These are phyloP conservation scores for Cylindrodendrum hubeiense DNA, from an alignment of 2,329 filamentous ascomycete genomes.

Conservation along the genomic window DNA sequence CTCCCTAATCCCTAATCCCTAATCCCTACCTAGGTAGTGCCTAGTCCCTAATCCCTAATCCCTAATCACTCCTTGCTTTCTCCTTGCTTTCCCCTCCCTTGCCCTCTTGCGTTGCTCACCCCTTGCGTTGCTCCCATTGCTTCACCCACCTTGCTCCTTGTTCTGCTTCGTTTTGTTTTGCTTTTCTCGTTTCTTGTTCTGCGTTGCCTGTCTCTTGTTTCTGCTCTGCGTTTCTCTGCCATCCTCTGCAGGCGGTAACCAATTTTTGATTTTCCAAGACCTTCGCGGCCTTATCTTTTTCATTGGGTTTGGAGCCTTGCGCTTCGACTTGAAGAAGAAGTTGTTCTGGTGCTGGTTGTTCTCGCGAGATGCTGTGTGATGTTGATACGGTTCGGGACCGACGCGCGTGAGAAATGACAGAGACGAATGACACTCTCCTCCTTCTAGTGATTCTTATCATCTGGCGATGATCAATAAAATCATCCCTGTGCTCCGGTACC, in stretches of 20 bases:
- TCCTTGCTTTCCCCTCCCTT: too few relatives aligned
- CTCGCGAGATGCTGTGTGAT: not conserved
- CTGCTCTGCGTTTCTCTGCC: not conserved
- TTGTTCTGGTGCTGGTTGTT: not conserved
- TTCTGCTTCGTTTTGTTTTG: too few relatives aligned
- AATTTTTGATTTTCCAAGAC: constrained; percentile 28
- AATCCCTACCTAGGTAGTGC: too few relatives aligned
- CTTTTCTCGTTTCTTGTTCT: too few relatives aligned
- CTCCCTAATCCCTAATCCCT: too few relatives aligned
- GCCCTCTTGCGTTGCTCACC: too few relatives aligned
- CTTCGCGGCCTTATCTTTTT: constrained; percentile 28
- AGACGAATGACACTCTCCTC: not conserved
- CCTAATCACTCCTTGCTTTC: too few relatives aligned
- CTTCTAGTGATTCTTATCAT: not conserved
- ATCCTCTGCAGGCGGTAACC: not conserved
- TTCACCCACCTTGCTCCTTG: too few relatives aligned
- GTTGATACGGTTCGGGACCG: not conserved
- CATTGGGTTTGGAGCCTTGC: constrained; percentile 33
- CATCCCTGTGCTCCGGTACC: too few relatives aligned
- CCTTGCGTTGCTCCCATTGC: too few relatives aligned
- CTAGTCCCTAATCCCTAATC: too few relatives aligned
- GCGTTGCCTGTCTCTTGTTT: not conserved
- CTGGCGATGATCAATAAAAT: not conserved
- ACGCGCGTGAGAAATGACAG: not conserved
- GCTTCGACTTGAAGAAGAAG: constrained; percentile 38